Percentiles rank a stretch among this genome's conserved stretches.
Conservation (phyloP, 208 protist species). For the Wallacemonas sp. region DNA sequence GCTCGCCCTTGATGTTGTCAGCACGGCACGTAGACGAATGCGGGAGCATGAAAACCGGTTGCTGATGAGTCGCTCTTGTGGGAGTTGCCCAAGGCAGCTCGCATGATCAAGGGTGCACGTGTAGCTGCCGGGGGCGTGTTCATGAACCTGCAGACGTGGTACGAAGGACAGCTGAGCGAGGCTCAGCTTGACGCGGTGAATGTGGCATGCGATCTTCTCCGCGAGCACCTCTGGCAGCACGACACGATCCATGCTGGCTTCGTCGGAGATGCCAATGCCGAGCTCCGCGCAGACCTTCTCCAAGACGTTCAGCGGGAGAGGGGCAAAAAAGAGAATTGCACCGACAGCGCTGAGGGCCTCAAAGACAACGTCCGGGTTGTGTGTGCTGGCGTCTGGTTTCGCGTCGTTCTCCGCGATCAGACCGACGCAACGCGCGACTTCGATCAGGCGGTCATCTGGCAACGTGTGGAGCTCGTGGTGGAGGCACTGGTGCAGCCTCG, state of each 20-base stretch:
- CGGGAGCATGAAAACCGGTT: constrained; percentile 84
- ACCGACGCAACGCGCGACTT: constrained; percentile 41
- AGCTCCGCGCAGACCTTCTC: constrained; percentile 55
- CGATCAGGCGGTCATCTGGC: constrained; percentile 27
- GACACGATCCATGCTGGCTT: constrained; percentile 45
- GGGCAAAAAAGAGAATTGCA: constrained; percentile 14
- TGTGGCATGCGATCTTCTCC: constrained; percentile 57
- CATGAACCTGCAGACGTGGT: constrained; percentile 77
- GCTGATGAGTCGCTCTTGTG: constrained; percentile 55
- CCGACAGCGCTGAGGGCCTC: constrained; percentile 52
- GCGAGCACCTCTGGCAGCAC: constrained; percentile 54
- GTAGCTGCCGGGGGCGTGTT: constrained; percentile 75
- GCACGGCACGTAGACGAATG: constrained; percentile 66
- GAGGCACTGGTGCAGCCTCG: constrained; percentile 38
- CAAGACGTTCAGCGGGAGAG: constrained; percentile 20
- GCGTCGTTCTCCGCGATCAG: background rate
- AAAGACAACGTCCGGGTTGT: constrained; percentile 48
- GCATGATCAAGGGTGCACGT: constrained; percentile 81
- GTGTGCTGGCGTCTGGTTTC: constrained; percentile 14
- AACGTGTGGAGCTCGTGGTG: constrained; percentile 47
- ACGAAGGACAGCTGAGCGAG: constrained; percentile 58
- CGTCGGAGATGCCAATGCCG: constrained; percentile 50
- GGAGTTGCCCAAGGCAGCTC: constrained; percentile 48
- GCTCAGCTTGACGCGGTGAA: constrained; percentile 42
- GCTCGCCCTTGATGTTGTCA: constrained; percentile 31